These are phyloP conservation scores for Crithidia thermophila DNA, from an alignment of 208 protist species.

Conservation along the genomic window DNA sequence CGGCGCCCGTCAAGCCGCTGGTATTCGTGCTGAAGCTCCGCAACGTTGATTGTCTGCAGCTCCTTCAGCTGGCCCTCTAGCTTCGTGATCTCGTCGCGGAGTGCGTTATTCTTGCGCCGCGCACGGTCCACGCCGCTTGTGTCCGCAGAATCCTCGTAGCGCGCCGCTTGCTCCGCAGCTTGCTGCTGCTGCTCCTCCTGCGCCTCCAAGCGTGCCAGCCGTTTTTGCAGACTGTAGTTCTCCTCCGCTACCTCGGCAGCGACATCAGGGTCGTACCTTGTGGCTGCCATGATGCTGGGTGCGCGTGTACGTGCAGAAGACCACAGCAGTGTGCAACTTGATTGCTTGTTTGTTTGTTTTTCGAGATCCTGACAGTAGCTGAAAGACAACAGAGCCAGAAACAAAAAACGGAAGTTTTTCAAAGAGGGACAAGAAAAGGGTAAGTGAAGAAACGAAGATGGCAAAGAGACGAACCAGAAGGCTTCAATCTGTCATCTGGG, in stretches of 20 bases:
- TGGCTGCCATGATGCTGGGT: background rate
- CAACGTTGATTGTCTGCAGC: conserved; percentile 58
- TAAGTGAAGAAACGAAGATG: conserved; percentile 12
- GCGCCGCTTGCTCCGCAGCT: conserved; percentile 20
- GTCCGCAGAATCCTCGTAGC: conserved; percentile 31
- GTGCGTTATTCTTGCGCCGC: conserved; percentile 47
- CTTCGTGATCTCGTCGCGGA: conserved; percentile 58
- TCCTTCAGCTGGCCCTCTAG: conserved; percentile 60
- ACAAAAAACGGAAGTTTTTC: conserved; percentile 10
- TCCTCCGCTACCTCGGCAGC: conserved; percentile 54
- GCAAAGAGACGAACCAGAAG: no score
- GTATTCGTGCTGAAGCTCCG: conserved; percentile 76
- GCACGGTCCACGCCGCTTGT: conserved; percentile 47
- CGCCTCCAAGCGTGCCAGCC: conserved; percentile 51
- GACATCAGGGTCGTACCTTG: conserved; percentile 22
- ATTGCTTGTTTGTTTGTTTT: background rate
- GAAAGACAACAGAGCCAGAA: conserved; percentile 1
- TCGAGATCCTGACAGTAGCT: background rate
- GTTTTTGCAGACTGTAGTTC: conserved; percentile 53
- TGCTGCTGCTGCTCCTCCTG: conserved; percentile 41
- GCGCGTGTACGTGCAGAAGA: no score
- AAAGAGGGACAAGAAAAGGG: background rate
- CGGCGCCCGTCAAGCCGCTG: conserved; percentile 58
- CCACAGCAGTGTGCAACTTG: background rate
- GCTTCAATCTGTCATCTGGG: no score